Evolutionary conservation across 2,329 filamentous ascomycete genomes (phyloP), one percentile per base, ranked within the genome.

Genomic region (Didymella glomerata): DNA sequence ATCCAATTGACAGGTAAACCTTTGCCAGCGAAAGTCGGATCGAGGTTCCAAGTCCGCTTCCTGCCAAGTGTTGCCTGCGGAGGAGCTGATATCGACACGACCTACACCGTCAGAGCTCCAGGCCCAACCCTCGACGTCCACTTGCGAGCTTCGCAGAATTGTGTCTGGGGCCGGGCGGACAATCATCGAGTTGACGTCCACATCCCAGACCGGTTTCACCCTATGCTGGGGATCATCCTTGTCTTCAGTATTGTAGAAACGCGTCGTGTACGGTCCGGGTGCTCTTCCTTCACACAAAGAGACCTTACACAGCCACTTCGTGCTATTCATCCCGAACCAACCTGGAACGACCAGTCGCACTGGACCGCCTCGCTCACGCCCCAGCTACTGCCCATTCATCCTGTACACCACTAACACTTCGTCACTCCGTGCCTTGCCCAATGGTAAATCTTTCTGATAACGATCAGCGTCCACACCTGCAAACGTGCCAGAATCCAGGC

Each of bases 291-390:
- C 45, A 28, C 61, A 58, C 20, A 73, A 36, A 7, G 64, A 57
- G 5, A 76, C 28, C 20, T 58, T 66, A 27, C 66, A 73, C 18
- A 75, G 47, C 73, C 72, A 75, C 48, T 76, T 76, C 9, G 68
- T 72, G 22, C 61, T 68, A 49, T 76, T 76, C 46, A 71, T 74
- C 4, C 73, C 73, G 57, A 73, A 74, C 61, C 66, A 76, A 8
- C 70, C 72, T 1, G 71, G 72, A 13, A 76, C 71, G 4, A 75
- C 64, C 16, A 76, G 58, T 13, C 72, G 57, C 18, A 72, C 70
- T 4, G 71, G 74, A 3, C 69, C 74, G 4, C 73, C 74, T 27
- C 70, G 61, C 32, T 71, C 58, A 11, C 48, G 58, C 2, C 58
- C 59, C 6, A 75, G 49, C 3, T 63, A 57, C 25, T 62, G 14